Evolutionary conservation across 2,329 filamentous ascomycete species (phyloP).

Genomic region (Fusarium sp.): DNA sequence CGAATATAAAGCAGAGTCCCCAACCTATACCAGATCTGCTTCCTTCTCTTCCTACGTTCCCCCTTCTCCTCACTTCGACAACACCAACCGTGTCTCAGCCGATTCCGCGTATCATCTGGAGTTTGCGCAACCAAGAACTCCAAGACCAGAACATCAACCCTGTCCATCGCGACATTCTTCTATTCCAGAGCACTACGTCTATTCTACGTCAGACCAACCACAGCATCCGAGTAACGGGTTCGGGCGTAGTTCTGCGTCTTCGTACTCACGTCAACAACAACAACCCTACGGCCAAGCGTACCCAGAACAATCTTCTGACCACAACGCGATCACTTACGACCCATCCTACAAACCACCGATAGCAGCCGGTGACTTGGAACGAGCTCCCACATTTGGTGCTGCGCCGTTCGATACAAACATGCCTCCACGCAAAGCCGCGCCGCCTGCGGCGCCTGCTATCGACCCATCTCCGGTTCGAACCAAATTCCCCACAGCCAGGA

Average conservation of each 20-base stretch:
- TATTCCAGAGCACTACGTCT: conserved; percentile 35
- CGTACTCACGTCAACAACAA: conserved; percentile 29
- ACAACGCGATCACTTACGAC: conserved; percentile 25
- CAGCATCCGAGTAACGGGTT: conserved; percentile 13
- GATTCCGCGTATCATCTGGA: conserved; percentile 42
- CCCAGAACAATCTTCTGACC: conserved; percentile 22
- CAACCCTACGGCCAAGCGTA: conserved; percentile 30
- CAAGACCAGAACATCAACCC: conserved; percentile 38
- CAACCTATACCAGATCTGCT: conserved; percentile 42
- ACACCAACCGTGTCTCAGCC: conserved; percentile 31
- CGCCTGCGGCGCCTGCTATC: conserved; percentile 54
- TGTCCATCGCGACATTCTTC: conserved; percentile 37
- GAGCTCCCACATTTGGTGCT: conserved; percentile 17
- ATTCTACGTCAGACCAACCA: conserved; percentile 16
- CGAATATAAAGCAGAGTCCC: conserved; percentile 51
- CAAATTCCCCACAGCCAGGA: conserved; percentile 95
- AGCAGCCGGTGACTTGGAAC: conserved; percentile 12
- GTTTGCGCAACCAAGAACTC: conserved; percentile 31
- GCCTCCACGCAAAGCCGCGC: conserved; percentile 52
- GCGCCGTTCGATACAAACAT: conserved; percentile 42
- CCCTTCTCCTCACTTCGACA: conserved; percentile 39
- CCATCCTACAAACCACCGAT: conserved; percentile 29
- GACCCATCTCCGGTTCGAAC: conserved; percentile 83
- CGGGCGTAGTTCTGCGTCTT: conserved; percentile 14
- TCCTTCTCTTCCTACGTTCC: conserved; percentile 44